A percentile compares a stretch with the other conserved stretches of the same genome.
Evolutionary conservation across 2,329 filamentous ascomycete genomes (phyloP).

Genomic region (Fusarium sp.): DNA sequence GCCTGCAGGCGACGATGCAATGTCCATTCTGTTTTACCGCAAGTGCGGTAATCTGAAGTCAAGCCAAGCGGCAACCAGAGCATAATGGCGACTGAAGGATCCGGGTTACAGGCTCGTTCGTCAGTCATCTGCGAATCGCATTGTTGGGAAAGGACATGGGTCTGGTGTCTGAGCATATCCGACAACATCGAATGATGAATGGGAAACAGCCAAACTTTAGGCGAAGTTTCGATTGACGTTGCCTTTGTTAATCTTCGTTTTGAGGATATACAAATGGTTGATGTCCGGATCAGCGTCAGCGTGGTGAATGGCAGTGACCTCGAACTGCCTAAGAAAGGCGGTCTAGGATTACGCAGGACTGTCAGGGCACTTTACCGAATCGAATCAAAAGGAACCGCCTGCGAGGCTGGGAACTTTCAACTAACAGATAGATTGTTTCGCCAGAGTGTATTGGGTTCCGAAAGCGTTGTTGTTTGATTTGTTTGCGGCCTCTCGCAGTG

Average conservation of each 20-base stretch:
- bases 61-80: not conserved
- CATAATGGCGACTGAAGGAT: not conserved
- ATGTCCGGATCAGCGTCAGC: not conserved
- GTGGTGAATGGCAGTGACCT: not conserved
- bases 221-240: not conserved
- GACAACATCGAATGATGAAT: not conserved
- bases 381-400: not conserved
- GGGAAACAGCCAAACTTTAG: not conserved
- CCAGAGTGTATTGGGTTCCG: not conserved
- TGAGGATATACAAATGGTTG: not conserved
- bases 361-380: not conserved
- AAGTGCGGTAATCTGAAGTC: not conserved
- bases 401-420: conserved; percentile 1
- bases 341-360: not conserved
- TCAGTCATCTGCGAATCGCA: not conserved
- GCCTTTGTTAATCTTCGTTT: not conserved
- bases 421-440: not conserved
- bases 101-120: not conserved
- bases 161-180: not conserved
- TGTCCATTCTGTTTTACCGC: not conserved
- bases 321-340: conserved; percentile 7
- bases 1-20: not conserved
- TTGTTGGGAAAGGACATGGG: not conserved
- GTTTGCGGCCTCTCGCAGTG: not conserved
- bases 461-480: not conserved